phyloP scores from a whole-genome alignment of 2,329 filamentous ascomycete species.

The Fusarium verticillioides region DNA sequence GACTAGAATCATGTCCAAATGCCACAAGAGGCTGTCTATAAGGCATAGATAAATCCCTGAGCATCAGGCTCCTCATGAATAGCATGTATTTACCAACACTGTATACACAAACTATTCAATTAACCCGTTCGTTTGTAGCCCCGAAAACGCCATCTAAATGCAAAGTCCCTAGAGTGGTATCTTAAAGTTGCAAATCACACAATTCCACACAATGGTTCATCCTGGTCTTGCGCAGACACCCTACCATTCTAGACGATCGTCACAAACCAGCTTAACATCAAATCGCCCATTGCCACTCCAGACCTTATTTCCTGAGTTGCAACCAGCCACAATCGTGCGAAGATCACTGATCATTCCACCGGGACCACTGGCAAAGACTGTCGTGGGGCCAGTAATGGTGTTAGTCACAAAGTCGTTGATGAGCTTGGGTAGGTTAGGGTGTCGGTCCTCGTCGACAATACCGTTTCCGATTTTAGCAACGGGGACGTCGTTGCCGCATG shows the following conservation, averaged over 20 bases:
- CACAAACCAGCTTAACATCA: slow-evolving; percentile 67
- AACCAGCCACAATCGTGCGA: slow-evolving; percentile 62
- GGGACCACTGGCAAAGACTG: slow-evolving; percentile 70
- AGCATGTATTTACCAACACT: background rate
- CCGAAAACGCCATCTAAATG: slow-evolving; percentile 22
- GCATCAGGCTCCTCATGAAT: background rate
- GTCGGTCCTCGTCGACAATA: slow-evolving; percentile 47
- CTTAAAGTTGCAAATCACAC: slow-evolving; percentile 29
- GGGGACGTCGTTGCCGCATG: slow-evolving; percentile 45
- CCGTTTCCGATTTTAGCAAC: slow-evolving; percentile 47
- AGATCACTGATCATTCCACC: slow-evolving; percentile 69
- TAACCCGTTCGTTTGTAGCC: slow-evolving; percentile 1
- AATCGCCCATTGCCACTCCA: slow-evolving; percentile 68
- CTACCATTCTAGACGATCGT: slow-evolving; percentile 68
- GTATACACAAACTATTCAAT: background rate
- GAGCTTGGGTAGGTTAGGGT: slow-evolving; percentile 59
- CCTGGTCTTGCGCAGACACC: background rate
- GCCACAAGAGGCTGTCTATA: background rate
- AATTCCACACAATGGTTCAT: background rate
- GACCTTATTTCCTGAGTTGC: slow-evolving; percentile 63
- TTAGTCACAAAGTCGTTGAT: slow-evolving; percentile 60
- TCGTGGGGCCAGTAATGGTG: slow-evolving; percentile 61
- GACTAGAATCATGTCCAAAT: background rate
- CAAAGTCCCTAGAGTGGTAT: slow-evolving; percentile 37
- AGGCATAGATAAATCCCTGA: background rate